Evolutionary conservation across 148 eudicot genomes (phyloP).

Genomic region (Amaranthus cruentus): DNA sequence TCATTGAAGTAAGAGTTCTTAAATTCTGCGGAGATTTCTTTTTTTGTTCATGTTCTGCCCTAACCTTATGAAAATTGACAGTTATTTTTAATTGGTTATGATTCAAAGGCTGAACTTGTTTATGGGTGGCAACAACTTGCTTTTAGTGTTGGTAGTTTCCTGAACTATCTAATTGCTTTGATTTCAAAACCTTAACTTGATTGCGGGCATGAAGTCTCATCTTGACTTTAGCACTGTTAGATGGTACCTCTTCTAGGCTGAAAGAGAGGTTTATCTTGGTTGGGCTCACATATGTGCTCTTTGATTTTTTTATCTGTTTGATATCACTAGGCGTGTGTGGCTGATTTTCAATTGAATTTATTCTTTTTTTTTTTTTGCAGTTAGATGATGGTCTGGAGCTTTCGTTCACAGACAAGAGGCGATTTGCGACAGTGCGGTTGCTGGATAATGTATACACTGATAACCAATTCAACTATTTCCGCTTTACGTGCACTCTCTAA

Average conservation of each 20-base stretch:
- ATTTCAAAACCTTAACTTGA: neutral
- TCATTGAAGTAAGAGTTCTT: slow-evolving; percentile 65
- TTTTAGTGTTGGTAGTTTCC: neutral
- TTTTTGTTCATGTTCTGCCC: neutral
- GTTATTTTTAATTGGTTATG: neutral
- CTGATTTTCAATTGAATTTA: slow-evolving; percentile 3
- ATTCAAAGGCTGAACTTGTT: neutral
- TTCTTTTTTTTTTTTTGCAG: slow-evolving; percentile 35
- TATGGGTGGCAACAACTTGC: neutral
- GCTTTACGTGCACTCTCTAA: neutral
- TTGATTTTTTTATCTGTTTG: neutral
- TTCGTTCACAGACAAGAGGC: slow-evolving; percentile 96
- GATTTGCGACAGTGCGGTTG: slow-evolving; percentile 94
- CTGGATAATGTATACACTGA: slow-evolving; percentile 59
- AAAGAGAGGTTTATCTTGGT: no score
- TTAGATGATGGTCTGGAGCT: slow-evolving; percentile 91
- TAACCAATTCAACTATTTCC: slow-evolving; percentile 2
- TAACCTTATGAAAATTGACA: neutral
- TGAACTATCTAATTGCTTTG: neutral
- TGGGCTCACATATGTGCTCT: neutral
- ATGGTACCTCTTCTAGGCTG: neutral
- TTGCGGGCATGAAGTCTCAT: neutral
- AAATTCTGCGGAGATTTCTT: neutral
- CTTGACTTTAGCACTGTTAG: neutral
- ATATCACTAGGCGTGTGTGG: neutral